Evolutionary conservation across 306 rosid species (phyloP).

Genomic region (Prunus padus): DNA sequence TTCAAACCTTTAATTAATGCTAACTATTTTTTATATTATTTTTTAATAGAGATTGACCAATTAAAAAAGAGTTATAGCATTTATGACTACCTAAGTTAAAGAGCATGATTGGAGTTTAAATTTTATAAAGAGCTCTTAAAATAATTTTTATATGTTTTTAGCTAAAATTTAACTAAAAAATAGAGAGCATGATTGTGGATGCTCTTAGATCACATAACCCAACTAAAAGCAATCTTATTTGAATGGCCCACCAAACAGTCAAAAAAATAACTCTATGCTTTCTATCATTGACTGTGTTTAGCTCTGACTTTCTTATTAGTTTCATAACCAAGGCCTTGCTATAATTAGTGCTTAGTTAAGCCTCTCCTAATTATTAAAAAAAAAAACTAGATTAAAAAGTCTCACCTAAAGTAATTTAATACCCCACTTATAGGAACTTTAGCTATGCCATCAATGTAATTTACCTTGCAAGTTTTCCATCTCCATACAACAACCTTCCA

Average conservation of each 20-base stretch:
- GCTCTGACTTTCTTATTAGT: neutral
- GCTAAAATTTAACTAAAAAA: no score
- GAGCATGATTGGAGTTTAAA: no score
- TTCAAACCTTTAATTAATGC: no score
- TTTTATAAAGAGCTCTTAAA: no score
- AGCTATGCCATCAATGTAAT: constrained; percentile 7
- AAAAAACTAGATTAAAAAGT: neutral
- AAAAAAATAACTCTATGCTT: neutral
- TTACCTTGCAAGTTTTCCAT: constrained; percentile 34
- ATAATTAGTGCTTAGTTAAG: neutral
- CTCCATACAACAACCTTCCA: neutral
- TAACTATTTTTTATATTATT: no score
- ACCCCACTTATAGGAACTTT: neutral
- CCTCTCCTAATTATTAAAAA: neutral
- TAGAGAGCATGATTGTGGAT: no score
- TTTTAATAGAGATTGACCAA: no score
- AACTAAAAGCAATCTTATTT: neutral
- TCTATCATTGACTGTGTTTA: neutral
- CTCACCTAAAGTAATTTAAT: no score
- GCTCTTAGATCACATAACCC: constrained; percentile 1
- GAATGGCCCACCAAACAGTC: neutral
- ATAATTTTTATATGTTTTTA: no score
- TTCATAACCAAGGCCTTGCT: neutral
- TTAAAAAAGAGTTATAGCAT: no score
- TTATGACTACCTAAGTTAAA: no score